phyloP scores from a whole-genome alignment of 2,329 filamentous ascomycete species.

The Alternaria brassicicola region DNA sequence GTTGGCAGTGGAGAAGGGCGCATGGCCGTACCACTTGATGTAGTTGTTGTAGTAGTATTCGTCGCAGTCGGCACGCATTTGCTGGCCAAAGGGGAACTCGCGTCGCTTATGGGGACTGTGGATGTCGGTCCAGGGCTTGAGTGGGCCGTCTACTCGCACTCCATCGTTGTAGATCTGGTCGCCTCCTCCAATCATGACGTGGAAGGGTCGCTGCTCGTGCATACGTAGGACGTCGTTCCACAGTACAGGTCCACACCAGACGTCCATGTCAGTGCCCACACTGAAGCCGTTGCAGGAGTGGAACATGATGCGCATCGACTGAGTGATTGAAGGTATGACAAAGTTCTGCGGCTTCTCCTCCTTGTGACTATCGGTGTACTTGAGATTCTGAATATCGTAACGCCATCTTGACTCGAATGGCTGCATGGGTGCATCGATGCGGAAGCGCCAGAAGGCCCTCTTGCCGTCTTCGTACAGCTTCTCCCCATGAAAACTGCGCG shows the following conservation, averaged over 20 bases:
- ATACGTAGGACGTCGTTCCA: slow-evolving; percentile 70
- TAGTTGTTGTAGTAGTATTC: slow-evolving; percentile 68
- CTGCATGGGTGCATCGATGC: slow-evolving; percentile 68
- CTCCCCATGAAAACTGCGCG: slow-evolving; percentile 53
- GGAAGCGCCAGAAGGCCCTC: slow-evolving; percentile 66
- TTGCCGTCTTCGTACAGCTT: slow-evolving; percentile 65
- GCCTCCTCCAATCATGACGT: slow-evolving; percentile 83
- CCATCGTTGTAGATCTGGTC: slow-evolving; percentile 83
- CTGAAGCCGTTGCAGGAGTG: slow-evolving; percentile 73
- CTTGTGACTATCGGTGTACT: slow-evolving; percentile 60
- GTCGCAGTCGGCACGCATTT: slow-evolving; percentile 64
- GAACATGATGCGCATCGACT: slow-evolving; percentile 73
- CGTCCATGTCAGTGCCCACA: slow-evolving; percentile 67
- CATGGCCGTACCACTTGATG: slow-evolving; percentile 70
- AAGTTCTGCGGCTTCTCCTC: slow-evolving; percentile 52
- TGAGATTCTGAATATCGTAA: slow-evolving; percentile 73
- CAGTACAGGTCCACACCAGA: slow-evolving; percentile 65
- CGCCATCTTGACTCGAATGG: slow-evolving; percentile 77
- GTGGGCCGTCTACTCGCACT: slow-evolving; percentile 81
- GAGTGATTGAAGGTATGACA: slow-evolving; percentile 62
- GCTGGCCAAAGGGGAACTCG: slow-evolving; percentile 68
- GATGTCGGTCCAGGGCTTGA: slow-evolving; percentile 70
- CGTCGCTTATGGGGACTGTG: slow-evolving; percentile 65
- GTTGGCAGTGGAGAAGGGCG: slow-evolving; percentile 65
- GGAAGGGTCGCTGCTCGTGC: slow-evolving; percentile 65